Conservation (phyloP, 768 basidiomycete genomes). For the Phaeotremella skinneri region DNA sequence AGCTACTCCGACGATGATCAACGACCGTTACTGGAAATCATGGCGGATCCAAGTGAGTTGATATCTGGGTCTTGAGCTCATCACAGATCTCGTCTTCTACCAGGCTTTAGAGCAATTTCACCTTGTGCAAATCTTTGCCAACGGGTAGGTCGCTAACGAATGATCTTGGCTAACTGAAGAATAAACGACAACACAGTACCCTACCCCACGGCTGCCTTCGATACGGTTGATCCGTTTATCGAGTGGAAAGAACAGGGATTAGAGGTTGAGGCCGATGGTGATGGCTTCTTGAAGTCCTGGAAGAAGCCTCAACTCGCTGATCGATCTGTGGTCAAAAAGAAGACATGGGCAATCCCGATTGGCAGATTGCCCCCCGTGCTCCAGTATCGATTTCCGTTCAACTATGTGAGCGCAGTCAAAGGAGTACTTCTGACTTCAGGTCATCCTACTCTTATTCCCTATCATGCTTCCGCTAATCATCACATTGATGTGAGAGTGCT, state of each 20-base stretch:
- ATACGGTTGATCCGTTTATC: slow-evolving; percentile 28
- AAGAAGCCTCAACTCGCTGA: neutral
- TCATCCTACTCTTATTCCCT: slow-evolving; percentile 32
- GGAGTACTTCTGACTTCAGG: slow-evolving; percentile 16
- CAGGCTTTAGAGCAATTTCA: slow-evolving; percentile 28
- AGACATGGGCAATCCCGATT: slow-evolving; percentile 10
- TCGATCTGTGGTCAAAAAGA: slow-evolving; percentile 7
- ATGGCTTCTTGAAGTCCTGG: slow-evolving; percentile 27
- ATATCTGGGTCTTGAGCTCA: neutral
- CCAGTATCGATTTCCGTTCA: slow-evolving; percentile 35
- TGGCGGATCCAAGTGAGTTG: slow-evolving; percentile 38
- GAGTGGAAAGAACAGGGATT: slow-evolving; percentile 26
- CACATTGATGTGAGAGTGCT: slow-evolving; percentile 27
- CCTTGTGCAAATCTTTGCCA: slow-evolving; percentile 31
- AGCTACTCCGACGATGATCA: slow-evolving; percentile 36
- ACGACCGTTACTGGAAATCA: slow-evolving; percentile 37
- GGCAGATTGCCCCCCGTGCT: slow-evolving; percentile 37
- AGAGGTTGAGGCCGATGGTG: slow-evolving; percentile 29
- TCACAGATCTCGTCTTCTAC: slow-evolving; percentile 24
- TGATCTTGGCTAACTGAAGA: slow-evolving; percentile 11
- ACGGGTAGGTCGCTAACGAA: slow-evolving; percentile 24
- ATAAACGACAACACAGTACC: slow-evolving; percentile 38
- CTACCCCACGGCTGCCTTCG: slow-evolving; percentile 39
- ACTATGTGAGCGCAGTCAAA: slow-evolving; percentile 30
- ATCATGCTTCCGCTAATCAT: slow-evolving; percentile 35